Conservation (phyloP, 2,329 filamentous ascomycete species). For the Cryphonectria radicalis region DNA sequence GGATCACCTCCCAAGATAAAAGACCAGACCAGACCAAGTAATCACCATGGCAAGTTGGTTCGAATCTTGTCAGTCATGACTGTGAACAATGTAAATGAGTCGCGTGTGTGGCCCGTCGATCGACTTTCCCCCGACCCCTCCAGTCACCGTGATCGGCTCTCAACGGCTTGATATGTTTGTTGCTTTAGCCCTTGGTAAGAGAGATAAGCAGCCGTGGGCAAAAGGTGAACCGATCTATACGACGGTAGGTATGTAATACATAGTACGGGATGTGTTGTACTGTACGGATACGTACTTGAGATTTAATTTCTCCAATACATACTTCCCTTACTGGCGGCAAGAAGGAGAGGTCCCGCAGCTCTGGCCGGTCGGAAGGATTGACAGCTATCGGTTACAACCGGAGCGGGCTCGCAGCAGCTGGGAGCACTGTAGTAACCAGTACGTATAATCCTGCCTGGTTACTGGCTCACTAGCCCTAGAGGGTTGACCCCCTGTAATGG, state of each 20-base stretch:
- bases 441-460: neutral
- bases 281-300: neutral
- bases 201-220: neutral
- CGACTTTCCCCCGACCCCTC: neutral
- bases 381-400: constrained; percentile 14
- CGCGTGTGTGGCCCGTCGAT: neutral
- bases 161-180: neutral
- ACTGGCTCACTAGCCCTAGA: neutral
- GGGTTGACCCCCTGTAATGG: neutral
- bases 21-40: neutral
- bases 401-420: constrained; percentile 8
- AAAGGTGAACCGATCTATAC: neutral
- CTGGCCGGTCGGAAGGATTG: constrained; percentile 3
- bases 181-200: neutral
- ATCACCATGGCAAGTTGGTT: neutral
- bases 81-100: constrained; percentile 18
- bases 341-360: no score
- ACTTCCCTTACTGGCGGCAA: no score
- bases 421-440: neutral
- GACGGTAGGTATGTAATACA: neutral
- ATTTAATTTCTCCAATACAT: neutral
- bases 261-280: neutral
- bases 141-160: constrained; percentile 13
- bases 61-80: constrained; percentile 7
- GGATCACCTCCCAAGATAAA: constrained; percentile 21